Percentiles rank a stretch among this genome's conserved stretches.
Evolutionary conservation across 2,329 filamentous ascomycete genomes (phyloP).

Genomic region (Penicillium sp.): DNA sequence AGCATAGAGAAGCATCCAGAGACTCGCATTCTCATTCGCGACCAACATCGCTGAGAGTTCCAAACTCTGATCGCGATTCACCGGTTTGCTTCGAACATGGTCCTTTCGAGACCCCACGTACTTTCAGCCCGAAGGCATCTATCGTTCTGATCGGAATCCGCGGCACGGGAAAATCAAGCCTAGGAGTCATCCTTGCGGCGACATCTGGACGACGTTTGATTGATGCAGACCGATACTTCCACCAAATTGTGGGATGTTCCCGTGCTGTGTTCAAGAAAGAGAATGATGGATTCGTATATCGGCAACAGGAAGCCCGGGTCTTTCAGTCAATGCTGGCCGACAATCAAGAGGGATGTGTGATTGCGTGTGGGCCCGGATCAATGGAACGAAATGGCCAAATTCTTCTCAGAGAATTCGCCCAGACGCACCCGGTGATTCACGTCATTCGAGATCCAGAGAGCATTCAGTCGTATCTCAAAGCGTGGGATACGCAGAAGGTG

Average conservation of each 20-base stretch:
- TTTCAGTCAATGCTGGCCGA: constrained; percentile 59
- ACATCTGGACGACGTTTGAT: constrained; percentile 67
- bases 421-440: constrained; percentile 68
- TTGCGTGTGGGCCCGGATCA: constrained; percentile 69
- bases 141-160: constrained; percentile 71
- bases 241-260: constrained; percentile 61
- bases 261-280: constrained; percentile 63
- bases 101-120: constrained; percentile 29
- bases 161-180: constrained; percentile 71
- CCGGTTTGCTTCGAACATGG: constrained; percentile 27
- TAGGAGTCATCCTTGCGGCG: constrained; percentile 72
- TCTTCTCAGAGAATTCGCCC: constrained; percentile 61
- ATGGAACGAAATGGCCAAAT: constrained; percentile 64
- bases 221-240: constrained; percentile 68
- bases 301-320: constrained; percentile 61
- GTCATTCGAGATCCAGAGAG: constrained; percentile 64
- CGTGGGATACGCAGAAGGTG: constrained; percentile 57
- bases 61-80: constrained; percentile 31
- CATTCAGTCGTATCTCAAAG: constrained; percentile 62
- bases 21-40: constrained; percentile 16
- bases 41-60: constrained; percentile 23
- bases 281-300: constrained; percentile 62
- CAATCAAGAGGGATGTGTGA: constrained; percentile 62
- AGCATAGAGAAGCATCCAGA: constrained; percentile 20
- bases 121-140: constrained; percentile 63